Percentiles rank a stretch among this genome's conserved stretches.
Evolutionary conservation across 1,139 yeast genomes (phyloP).

Genomic region (Ogataea hybrid): DNA sequence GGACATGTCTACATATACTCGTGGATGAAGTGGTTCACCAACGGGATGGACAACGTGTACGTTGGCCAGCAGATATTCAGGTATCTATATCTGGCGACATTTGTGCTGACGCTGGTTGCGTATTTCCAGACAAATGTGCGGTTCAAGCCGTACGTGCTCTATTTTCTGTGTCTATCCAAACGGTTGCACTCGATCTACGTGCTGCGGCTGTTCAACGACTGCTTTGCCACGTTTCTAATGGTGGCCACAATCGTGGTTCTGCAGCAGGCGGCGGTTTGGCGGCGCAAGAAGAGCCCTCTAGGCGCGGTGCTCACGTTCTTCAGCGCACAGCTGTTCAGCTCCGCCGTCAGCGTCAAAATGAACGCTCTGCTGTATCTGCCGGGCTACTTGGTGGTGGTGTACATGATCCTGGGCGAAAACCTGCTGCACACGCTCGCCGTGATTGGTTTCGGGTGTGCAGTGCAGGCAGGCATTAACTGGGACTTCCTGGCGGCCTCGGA

Average conservation of each 20-base stretch:
- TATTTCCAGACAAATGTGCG: constrained; percentile 44
- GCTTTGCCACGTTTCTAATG: constrained; percentile 74
- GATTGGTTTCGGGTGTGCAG: constrained; percentile 26
- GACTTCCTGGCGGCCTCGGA: constrained; percentile 45
- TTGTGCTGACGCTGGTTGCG: constrained; percentile 48
- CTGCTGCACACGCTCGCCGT: constrained; percentile 33
- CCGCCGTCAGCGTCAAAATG: constrained; percentile 89
- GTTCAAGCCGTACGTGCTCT: constrained; percentile 60
- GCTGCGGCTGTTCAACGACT: constrained; percentile 82
- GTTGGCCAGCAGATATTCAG: constrained; percentile 69
- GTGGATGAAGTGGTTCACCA: constrained; percentile 55
- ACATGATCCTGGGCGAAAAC: constrained; percentile 55
- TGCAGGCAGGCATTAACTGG: constrained; percentile 55
- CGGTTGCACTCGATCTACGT: constrained; percentile 83
- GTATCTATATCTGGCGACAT: constrained; percentile 57
- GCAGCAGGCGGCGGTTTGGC: constrained; percentile 45
- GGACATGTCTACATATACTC: constrained; percentile 79
- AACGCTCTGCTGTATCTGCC: constrained; percentile 83
- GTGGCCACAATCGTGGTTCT: constrained; percentile 54
- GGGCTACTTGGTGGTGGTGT: constrained; percentile 56
- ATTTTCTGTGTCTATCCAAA: constrained; percentile 63
- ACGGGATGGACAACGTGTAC: constrained; percentile 51
- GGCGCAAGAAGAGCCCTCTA: constrained; percentile 27
- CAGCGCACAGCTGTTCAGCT: constrained; percentile 56
- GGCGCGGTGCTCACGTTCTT: constrained; percentile 39